Conservation (phyloP, 352 stramenopile species). For the Globisporangium rhizosaccharum region DNA sequence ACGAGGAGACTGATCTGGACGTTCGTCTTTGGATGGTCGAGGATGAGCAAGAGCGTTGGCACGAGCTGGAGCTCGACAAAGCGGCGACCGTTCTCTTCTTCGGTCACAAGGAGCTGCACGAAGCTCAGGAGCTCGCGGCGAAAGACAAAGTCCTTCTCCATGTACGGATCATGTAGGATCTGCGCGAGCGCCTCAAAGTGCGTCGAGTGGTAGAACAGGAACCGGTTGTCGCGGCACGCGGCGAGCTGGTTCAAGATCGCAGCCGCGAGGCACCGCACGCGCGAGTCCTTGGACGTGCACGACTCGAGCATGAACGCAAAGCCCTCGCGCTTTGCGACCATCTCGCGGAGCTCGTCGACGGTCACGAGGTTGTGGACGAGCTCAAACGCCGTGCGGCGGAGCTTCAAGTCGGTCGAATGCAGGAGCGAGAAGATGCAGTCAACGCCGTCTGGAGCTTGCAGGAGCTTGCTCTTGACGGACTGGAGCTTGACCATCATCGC, state of each 20-base stretch:
- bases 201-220: conserved; percentile 56
- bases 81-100: conserved; percentile 46
- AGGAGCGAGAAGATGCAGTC: conserved; percentile 68
- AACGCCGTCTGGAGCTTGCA: conserved; percentile 59
- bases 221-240: conserved; percentile 44
- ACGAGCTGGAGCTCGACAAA: conserved; percentile 57
- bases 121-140: conserved; percentile 58
- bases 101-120: conserved; percentile 47
- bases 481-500: conserved; percentile 48
- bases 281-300: conserved; percentile 52
- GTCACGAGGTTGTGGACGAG: conserved; percentile 56
- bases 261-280: conserved; percentile 45
- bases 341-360: conserved; percentile 52
- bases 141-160: conserved; percentile 56
- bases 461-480: conserved; percentile 50
- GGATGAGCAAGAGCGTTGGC: conserved; percentile 44
- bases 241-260: conserved; percentile 56
- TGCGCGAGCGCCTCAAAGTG: conserved; percentile 45
- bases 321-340: conserved; percentile 56
- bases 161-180: conserved; percentile 60
- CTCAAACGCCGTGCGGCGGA: conserved; percentile 50
- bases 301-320: conserved; percentile 62
- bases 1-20: conserved; percentile 42
- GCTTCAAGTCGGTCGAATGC: conserved; percentile 39
- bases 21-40: conserved; percentile 31